Base-by-base conservation (phyloP, 73 alveolate species). In the Tetrahymena malaccensis region DNA sequence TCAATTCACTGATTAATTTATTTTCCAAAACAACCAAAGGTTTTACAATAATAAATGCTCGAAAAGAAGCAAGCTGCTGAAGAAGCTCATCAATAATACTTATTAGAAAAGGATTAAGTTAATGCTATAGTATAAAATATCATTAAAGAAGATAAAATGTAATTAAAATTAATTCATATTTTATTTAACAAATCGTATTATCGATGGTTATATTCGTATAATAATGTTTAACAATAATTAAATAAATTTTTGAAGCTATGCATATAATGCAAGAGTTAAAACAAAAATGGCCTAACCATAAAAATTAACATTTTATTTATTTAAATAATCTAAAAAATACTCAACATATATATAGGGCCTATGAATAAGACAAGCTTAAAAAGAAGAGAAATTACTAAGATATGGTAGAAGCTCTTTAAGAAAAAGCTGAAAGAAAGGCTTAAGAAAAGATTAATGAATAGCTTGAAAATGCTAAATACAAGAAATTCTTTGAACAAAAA, bases 371-470 rank as follows among this genome's bases (percentile, higher is more conserved):
- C 31, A 70, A 70, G 37, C 89, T 70, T 37, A 95, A 95, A 50
- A 95, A 95, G 97, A 95, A 95, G 38, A 95, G 93, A 15, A 94
- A 94, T 25, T 95, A 84, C 21, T 84, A 93, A 95, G 97, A 95
- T 33, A 95, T 95, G 97, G 40, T 85, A 25, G 43, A 95, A 84
- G 97, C 97, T 55, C 57, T 95, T 22, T 35, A 58, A 95, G 95
- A 95, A 93, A 95, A 95, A 40, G 97, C 95, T 43, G 97, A 95
- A 85, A 85, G 83, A 35, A 85, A 84, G 21, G 55, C 38, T 17
- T 34, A 85, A 44, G 35, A 85, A 35, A 95, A 95, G 55, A 37
- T 85, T 43, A 89, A 56, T n/a, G 97, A 95, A 55, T 34, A 93
- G 34, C 95, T 85, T 13, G 97, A 95, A 93, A 95, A 95, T 95